Conservation (phyloP, 768 basidiomycete genomes). For the Tulasnella sp. region DNA sequence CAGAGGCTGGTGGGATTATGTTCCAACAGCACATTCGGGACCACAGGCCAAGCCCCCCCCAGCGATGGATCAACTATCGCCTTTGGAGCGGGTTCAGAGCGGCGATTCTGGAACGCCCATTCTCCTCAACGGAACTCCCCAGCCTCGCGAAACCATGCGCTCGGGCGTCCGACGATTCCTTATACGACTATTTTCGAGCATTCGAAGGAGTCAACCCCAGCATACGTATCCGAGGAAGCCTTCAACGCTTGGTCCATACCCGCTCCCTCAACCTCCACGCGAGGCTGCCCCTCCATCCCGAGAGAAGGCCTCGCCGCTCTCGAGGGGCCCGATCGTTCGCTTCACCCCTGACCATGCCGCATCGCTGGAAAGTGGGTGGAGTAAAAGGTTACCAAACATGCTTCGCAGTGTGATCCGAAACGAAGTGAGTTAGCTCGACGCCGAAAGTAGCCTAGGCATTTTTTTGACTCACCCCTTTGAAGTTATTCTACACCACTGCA, state of each 20-base stretch:
- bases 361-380: not conserved
- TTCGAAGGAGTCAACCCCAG: not conserved
- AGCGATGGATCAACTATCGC: not conserved
- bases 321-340: not conserved
- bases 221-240: conserved; percentile 20
- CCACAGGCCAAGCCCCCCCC: not conserved
- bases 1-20: conserved; percentile 58
- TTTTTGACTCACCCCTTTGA: not conserved
- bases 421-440: conserved; percentile 47
- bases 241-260: conserved; percentile 15
- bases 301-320: not conserved
- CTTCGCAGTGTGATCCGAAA: conserved; percentile 58
- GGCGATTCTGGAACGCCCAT: not conserved
- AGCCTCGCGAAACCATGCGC: not conserved
- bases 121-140: not conserved
- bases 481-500: conserved; percentile 27
- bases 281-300: not conserved
- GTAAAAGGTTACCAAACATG: conserved; percentile 32
- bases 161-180: not conserved
- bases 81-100: not conserved
- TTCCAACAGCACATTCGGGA: conserved; percentile 37
- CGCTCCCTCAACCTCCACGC: conserved; percentile 25
- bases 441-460: not conserved
- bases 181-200: not conserved
- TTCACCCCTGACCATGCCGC: not conserved